Base-by-base conservation (phyloP, 2,329 filamentous ascomycete genomes). In the Curvularia sp. region DNA sequence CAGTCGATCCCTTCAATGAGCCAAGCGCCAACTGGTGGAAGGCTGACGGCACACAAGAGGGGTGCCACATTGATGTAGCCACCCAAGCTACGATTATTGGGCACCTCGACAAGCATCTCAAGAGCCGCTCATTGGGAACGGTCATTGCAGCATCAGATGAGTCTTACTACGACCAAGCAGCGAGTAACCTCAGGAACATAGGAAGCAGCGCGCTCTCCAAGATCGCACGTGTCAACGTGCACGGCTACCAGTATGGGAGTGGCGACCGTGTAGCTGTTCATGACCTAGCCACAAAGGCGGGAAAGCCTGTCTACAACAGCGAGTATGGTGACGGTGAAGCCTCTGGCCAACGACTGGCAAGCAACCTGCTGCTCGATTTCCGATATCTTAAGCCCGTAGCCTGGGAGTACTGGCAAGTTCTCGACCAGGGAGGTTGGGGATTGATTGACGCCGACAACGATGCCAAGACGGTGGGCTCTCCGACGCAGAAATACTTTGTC, bases 1-100 rank as follows among this genome's bases (percentile, higher is more conserved):
- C 53, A 15, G 57, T 59, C 0, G 57, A 59, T 15, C 53, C 53
- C 5, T 59, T 59, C 35, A 59, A 59, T 12, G 57, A 59, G 53
- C 57, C 57, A 12, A 59, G 33, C 13, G 57, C 57, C 8, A 52
- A 59, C 48, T 59, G 57, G 57, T 59, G 57, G 57, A 59, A 59
- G 20, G 53, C 57, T 3, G 57, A 59, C 15, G 57, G 57, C 24
- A 59, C 57, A 5, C 57, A 59, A 38, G 57, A 59, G 42, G 57
- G 57, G 13, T 59, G 57, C 22, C 57, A 59, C 30, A 46, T 59
- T 7, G 43, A 56, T 12, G 48, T 56, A 5, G 24, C 53, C 30
- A 59, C 57, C 7, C 57, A 59, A 22, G 48, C 53, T 28, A 52
- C 47, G 42, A 52, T 59, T 31, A 12, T 59, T n/a, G 53, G 35